Percentiles rank a stretch among this genome's conserved stretches.
Conservation (phyloP, 345 rosid species). For the Eutrema yunnanense region DNA sequence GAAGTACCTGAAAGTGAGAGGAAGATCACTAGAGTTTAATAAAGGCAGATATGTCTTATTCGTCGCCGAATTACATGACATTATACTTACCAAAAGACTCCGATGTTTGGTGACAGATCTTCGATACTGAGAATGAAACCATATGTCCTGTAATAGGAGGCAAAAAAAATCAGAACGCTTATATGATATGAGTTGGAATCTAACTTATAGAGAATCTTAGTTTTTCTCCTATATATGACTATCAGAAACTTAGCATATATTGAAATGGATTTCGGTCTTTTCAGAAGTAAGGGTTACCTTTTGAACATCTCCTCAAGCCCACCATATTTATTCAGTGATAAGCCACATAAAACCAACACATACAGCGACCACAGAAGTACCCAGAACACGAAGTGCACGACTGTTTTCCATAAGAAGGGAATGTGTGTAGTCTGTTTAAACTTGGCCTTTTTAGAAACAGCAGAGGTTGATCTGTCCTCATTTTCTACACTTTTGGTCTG, state of each 20-base stretch:
- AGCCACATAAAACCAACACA: slow-evolving; percentile 56
- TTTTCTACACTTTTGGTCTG: slow-evolving; percentile 29
- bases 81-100: slow-evolving; percentile 72
- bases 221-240: background rate
- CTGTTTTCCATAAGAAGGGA: slow-evolving; percentile 56
- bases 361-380: slow-evolving; percentile 59
- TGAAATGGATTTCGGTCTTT: background rate
- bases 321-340: slow-evolving; percentile 59
- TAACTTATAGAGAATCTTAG: background rate
- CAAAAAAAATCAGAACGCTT: background rate
- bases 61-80: background rate
- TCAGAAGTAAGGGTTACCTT: slow-evolving; percentile 44
- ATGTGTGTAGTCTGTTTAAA: slow-evolving; percentile 22
- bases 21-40: background rate
- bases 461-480: slow-evolving; percentile 27
- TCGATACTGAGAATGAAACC: slow-evolving; percentile 91
- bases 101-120: slow-evolving; percentile 93
- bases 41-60: background rate
- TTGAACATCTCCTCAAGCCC: slow-evolving; percentile 76
- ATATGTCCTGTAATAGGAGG: slow-evolving; percentile 58
- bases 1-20: slow-evolving; percentile 75
- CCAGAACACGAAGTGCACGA: slow-evolving; percentile 62
- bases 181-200: slow-evolving; percentile 3
- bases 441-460: slow-evolving; percentile 22
- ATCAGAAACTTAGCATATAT: background rate